Evolutionary conservation across 177 flowering plant species (phyloP), one percentile per base, ranked within the genome.

Genomic region (Vitis hybrid): DNA sequence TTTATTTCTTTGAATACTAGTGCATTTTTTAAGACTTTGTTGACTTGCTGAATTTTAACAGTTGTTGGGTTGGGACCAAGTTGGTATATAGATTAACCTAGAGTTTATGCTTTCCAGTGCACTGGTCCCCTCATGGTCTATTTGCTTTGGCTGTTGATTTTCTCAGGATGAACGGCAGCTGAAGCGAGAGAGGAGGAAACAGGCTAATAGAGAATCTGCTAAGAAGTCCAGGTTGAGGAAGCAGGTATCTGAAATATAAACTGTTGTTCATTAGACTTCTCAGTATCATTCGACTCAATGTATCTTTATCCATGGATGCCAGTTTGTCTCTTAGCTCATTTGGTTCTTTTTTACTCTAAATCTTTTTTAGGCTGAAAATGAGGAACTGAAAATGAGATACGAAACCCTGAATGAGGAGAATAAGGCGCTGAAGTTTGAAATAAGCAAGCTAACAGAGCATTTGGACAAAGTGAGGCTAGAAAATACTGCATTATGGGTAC

Each of bases 401-500:
- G 66, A 66, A 13, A 21, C 70, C 58, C 48, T 72, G 14, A 32
- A 60, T 32, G 62, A 19, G 8, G 75, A 72, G 56, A 72, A 72
- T 19, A 21, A 13, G 19, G 60, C 70, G 39, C 61, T 72, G 13
- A 72, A 60, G 17, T 66, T 70, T 19, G 70, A 72, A 67, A 39
- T 72, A 39, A 49, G 52, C 7, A 32, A 32, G 10, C 68, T 72
- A 17, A 60, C 49, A 32, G 66, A 18, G 21, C 18, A 67, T 60
- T 72, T 64, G 2, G 55, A 72, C 12, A 72, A 59, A 65, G 11
- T 72, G 60, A 66, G 70, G 65, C 65, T 52, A 1, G 75, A 72
- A 61, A 72, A 72, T 72, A 66, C 71, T 50, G 66, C 70, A 66
- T 60, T 72, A 45, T 13, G 17, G 75, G 75, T 72, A 60, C 26